Conservation (phyloP, 768 basidiomycete genomes). For the Suillus weaverae region DNA sequence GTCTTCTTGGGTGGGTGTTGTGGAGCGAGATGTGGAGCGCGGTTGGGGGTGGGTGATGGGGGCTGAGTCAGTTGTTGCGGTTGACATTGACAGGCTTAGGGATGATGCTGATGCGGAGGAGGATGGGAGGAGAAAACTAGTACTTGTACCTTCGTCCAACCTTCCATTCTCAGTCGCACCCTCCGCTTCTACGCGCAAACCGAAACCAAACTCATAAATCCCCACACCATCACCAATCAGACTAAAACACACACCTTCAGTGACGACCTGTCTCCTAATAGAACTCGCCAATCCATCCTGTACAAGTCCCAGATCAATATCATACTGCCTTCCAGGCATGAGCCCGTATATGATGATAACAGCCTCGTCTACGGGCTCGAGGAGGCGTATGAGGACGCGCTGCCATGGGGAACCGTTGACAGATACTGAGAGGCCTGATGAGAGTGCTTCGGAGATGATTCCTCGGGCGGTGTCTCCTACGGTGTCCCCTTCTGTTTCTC, state of each 20-base stretch:
- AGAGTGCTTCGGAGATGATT: slow-evolving; percentile 62
- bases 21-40: slow-evolving; percentile 24
- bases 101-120: slow-evolving; percentile 37
- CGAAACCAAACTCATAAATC: slow-evolving; percentile 11
- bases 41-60: slow-evolving; percentile 22
- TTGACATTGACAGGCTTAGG: slow-evolving; percentile 20
- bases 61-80: slow-evolving; percentile 31
- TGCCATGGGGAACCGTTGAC: slow-evolving; percentile 82
- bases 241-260: slow-evolving; percentile 47
- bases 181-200: slow-evolving; percentile 18
- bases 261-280: slow-evolving; percentile 65
- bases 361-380: slow-evolving; percentile 82
- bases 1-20: slow-evolving; percentile 58
- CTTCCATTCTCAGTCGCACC: slow-evolving; percentile 24
- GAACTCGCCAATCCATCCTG: slow-evolving; percentile 51
- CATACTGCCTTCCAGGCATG: slow-evolving; percentile 86
- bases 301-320: slow-evolving; percentile 80
- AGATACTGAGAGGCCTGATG: slow-evolving; percentile 68
- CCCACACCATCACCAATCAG: slow-evolving; percentile 1
- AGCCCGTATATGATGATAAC: slow-evolving; percentile 90
- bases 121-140: not conserved
- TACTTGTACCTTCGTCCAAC: slow-evolving; percentile 16
- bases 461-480: slow-evolving; percentile 38
- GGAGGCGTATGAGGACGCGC: slow-evolving; percentile 73
- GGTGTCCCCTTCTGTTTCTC: slow-evolving; percentile 27